Evolutionary conservation across 345 rosid species (phyloP), one percentile per base, ranked within the genome.

Genomic region (Lepidium didymum): DNA sequence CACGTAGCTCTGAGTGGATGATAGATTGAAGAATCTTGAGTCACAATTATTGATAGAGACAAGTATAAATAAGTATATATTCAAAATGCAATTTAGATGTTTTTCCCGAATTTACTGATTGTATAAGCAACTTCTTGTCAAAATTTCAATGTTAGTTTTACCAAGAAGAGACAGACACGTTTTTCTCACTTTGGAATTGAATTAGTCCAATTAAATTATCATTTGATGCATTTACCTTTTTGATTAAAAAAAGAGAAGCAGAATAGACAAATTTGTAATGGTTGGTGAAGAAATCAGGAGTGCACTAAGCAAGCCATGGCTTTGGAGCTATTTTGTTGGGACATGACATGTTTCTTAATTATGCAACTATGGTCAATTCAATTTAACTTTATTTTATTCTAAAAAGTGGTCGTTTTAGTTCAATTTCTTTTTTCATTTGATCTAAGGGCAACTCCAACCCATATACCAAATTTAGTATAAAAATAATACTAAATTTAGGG

Each of bases 111-210:
- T 72, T 21, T 54, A 63, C 64, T 55, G 70, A 45, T 27, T 55
- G 42, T 37, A 29, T 45, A 72, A 72, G 64, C 70, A 36, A 42
- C 51, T 62, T 31, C 49, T 41, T 71, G 50, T 54, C 56, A 71
- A 33, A 16, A 1, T 27, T 54, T 44, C 49, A 45, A 3, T 16
- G 69, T 46, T 64, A 54, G 69, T 16, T 63, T 71, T 45, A 63
- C 75, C 63, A 72, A 55, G 64, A 71, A 35, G 49, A 55, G 15
- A 36, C 46, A 23, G 23, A 62, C 75, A 55, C 64, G 64, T 72
- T 72, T 72, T 56, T 16, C 70, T 55, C 58, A 63, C 64, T 44
- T 51, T 21, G 23, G 5, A 19, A 27, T 3, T 54, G 6, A 35
- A 44, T 21, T 35, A 54, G 31, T 54, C 47, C 43, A 31, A 62